phyloP scores from a whole-genome alignment of 1,284 basidiomycete genomes.

The Athelia sp. region DNA sequence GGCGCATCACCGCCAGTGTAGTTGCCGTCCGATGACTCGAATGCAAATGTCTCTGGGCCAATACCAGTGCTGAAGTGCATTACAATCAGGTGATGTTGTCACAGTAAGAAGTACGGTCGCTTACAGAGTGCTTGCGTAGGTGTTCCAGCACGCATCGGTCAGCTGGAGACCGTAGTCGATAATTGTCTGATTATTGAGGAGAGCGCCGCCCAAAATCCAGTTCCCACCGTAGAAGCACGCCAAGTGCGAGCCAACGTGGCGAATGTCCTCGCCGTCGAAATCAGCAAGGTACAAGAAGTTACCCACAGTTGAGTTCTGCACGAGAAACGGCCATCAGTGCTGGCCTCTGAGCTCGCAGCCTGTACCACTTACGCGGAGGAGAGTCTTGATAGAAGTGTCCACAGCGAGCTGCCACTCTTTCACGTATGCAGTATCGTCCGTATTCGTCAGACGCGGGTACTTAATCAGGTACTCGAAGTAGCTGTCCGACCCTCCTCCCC shows the following conservation, averaged over 20 bases:
- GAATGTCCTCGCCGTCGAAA: constrained; percentile 39
- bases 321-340: too few species aligned
- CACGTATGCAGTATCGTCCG: constrained; percentile 49
- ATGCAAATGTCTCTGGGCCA: constrained; percentile 65
- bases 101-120: constrained; percentile 14
- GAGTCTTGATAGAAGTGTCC: constrained; percentile 57
- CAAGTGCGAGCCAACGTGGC: constrained; percentile 56
- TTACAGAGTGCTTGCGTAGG: constrained; percentile 65
- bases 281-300: constrained; percentile 59
- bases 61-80: constrained; percentile 55
- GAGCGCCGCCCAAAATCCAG: constrained; percentile 63
- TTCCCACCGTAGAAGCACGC: constrained; percentile 60
- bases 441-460: constrained; percentile 62
- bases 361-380: constrained; percentile 39
- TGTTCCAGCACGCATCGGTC: constrained; percentile 72
- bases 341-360: too few species aligned
- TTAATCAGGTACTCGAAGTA: constrained; percentile 79
- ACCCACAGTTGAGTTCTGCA: constrained; percentile 61
- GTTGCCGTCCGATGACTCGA: constrained; percentile 49
- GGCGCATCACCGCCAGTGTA: constrained; percentile 43
- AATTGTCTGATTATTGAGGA: constrained; percentile 66
- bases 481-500: constrained; percentile 40
- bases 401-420: constrained; percentile 66
- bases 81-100: too few species aligned
- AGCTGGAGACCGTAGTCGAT: constrained; percentile 55